phyloP scores from a whole-genome alignment of 106 monocot genomes.

The Platanthera zijinensis region DNA sequence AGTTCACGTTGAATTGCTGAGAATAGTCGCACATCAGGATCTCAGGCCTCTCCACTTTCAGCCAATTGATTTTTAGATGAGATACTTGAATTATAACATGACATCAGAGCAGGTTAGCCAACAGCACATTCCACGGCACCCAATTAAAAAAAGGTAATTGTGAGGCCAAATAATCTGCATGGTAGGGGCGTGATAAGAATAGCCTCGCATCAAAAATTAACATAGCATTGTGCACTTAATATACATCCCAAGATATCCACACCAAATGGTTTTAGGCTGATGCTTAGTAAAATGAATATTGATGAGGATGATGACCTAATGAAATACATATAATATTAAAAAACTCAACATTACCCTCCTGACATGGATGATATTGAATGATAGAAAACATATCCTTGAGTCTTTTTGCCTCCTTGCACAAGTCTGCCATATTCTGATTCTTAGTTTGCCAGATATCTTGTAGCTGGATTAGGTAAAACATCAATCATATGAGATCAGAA shows the following conservation, averaged over 20 bases:
- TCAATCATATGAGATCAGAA: neutral
- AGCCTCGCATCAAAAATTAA: too few species aligned
- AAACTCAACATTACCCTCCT: slow-evolving; percentile 29
- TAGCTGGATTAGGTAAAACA: slow-evolving; percentile 26
- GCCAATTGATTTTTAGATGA: too few species aligned
- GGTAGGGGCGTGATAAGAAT: too few species aligned
- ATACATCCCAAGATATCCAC: neutral
- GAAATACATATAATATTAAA: neutral
- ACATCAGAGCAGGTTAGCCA: too few species aligned
- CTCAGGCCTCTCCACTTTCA: too few species aligned
- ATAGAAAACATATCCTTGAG: slow-evolving; percentile 42
- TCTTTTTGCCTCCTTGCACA: slow-evolving; percentile 43
- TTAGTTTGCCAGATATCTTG: slow-evolving; percentile 41
- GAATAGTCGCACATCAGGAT: too few species aligned
- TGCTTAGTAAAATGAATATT: neutral
- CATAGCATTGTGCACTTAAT: neutral
- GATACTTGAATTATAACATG: too few species aligned
- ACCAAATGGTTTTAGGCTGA: neutral
- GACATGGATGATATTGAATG: slow-evolving; percentile 56
- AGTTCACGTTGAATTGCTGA: too few species aligned
- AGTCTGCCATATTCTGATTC: slow-evolving; percentile 35
- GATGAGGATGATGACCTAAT: neutral
- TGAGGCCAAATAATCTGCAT: too few species aligned
- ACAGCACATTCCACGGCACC: too few species aligned
- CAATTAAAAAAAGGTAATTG: too few species aligned